Conservation (phyloP, 169 alveolate genomes). For the Plasmodium malariae region DNA sequence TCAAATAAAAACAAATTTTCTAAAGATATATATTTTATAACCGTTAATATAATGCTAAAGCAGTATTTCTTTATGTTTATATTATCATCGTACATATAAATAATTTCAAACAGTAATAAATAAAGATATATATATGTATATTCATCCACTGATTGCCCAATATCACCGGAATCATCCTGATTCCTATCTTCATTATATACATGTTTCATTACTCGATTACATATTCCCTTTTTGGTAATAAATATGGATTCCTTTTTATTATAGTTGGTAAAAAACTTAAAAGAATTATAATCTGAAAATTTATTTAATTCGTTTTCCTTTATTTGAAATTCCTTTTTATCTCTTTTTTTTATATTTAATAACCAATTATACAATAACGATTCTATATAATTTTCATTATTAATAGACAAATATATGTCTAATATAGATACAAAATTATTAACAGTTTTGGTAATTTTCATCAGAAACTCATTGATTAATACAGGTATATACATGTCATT, state of each 20-base stretch:
- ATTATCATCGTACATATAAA: conserved; percentile 44
- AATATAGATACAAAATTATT: conserved; percentile 47
- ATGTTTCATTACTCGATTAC: not conserved
- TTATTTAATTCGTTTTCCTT: conserved; percentile 28
- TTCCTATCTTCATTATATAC: not conserved
- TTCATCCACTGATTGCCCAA: conserved; percentile 13
- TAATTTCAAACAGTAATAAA: conserved; percentile 70
- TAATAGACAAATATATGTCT: conserved; percentile 37
- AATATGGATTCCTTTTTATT: not conserved
- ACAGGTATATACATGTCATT: conserved; percentile 70
- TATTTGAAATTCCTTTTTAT: conserved; percentile 38
- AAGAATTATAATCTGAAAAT: conserved; percentile 36
- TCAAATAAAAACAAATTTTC: conserved; percentile 72
- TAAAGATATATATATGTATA: conserved; percentile 45
- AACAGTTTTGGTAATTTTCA: conserved; percentile 54
- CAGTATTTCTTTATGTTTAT: conserved; percentile 71
- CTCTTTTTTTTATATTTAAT: conserved; percentile 35
- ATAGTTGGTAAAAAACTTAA: conserved; percentile 33
- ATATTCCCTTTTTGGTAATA: conserved; percentile 4
- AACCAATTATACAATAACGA: conserved; percentile 61
- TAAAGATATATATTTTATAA: conserved; percentile 45
- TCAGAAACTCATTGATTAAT: conserved; percentile 55
- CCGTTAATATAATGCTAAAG: conserved; percentile 41
- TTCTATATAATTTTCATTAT: conserved; percentile 59
- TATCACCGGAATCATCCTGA: not conserved